phyloP scores from a whole-genome alignment of 2,329 filamentous ascomycete genomes.

The Phaeosphaeriaceae sp. region DNA sequence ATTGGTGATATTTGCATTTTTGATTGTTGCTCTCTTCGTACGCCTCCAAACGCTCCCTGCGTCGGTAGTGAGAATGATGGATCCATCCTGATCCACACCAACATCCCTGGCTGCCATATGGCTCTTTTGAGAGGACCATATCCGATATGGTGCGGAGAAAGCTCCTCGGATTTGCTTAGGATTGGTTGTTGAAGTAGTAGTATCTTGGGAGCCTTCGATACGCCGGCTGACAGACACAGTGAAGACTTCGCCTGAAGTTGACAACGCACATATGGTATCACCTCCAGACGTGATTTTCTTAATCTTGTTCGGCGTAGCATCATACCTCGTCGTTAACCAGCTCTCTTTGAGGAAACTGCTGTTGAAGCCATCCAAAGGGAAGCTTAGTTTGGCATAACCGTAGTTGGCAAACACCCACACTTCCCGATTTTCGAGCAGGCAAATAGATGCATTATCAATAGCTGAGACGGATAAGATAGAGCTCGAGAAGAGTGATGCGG shows the following conservation, averaged over 20 bases:
- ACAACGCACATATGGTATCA: constrained; percentile 89
- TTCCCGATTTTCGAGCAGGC: constrained; percentile 83
- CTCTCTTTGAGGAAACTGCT: constrained; percentile 72
- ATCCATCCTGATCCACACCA: constrained; percentile 88
- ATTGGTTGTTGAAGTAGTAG: constrained; percentile 82
- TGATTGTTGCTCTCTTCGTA: constrained; percentile 80
- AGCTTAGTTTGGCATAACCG: constrained; percentile 88
- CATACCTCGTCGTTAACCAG: constrained; percentile 69
- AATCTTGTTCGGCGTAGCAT: constrained; percentile 71
- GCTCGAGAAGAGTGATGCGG: constrained; percentile 78
- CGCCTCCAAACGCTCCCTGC: constrained; percentile 93
- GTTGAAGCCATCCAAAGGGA: constrained; percentile 76
- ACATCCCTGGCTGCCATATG: constrained; percentile 85
- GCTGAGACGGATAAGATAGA: constrained; percentile 80
- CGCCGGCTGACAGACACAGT: constrained; percentile 78
- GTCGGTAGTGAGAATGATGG: constrained; percentile 90
- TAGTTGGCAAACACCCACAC: constrained; percentile 96
- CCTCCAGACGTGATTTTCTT: constrained; percentile 81
- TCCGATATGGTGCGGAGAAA: constrained; percentile 76
- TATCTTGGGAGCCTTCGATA: constrained; percentile 63
- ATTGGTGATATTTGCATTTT: constrained; percentile 63
- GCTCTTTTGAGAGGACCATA: constrained; percentile 89
- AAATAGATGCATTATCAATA: constrained; percentile 87
- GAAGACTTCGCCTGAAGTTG: constrained; percentile 83
- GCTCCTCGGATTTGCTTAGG: constrained; percentile 87